phyloP scores from a whole-genome alignment of 306 rosid species.

The Prunus davidiana region DNA sequence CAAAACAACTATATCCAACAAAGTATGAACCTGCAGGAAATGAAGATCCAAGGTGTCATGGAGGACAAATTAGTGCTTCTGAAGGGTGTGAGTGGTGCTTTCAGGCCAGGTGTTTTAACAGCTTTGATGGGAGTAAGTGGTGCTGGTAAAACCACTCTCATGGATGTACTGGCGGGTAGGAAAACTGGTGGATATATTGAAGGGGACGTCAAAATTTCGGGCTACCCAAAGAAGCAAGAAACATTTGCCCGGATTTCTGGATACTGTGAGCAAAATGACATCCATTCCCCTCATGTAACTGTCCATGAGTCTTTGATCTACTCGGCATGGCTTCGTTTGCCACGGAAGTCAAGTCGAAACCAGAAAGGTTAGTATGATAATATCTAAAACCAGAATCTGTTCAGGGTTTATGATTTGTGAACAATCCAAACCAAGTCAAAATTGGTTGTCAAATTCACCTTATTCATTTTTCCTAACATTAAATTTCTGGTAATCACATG shows the following conservation, averaged over 20 bases:
- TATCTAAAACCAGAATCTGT: background rate
- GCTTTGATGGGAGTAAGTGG: slow-evolving; percentile 96
- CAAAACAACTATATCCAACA: background rate
- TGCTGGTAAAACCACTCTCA: slow-evolving; percentile 94
- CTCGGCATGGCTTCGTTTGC: slow-evolving; percentile 78
- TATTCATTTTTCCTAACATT: too few species aligned
- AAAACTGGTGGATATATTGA: slow-evolving; percentile 86
- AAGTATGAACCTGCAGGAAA: slow-evolving; percentile 46
- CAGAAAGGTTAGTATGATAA: slow-evolving; percentile 41
- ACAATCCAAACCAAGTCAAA: background rate
- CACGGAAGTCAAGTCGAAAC: slow-evolving; percentile 42
- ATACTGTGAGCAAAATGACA: slow-evolving; percentile 90
- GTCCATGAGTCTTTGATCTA: slow-evolving; percentile 66
- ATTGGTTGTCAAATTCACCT: background rate
- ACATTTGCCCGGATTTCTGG: slow-evolving; percentile 91
- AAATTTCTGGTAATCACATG: too few species aligned
- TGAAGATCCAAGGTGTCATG: slow-evolving; percentile 52
- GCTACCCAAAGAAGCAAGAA: slow-evolving; percentile 84
- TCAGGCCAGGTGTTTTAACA: slow-evolving; percentile 90
- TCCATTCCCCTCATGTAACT: slow-evolving; percentile 78
- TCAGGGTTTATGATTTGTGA: background rate
- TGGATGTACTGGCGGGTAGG: slow-evolving; percentile 93
- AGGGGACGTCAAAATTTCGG: slow-evolving; percentile 67
- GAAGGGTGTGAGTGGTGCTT: slow-evolving; percentile 75
- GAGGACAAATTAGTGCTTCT: slow-evolving; percentile 76